Conservation (phyloP, 371 early-diverging fungal species). For the Blastocladiella emersonii region DNA sequence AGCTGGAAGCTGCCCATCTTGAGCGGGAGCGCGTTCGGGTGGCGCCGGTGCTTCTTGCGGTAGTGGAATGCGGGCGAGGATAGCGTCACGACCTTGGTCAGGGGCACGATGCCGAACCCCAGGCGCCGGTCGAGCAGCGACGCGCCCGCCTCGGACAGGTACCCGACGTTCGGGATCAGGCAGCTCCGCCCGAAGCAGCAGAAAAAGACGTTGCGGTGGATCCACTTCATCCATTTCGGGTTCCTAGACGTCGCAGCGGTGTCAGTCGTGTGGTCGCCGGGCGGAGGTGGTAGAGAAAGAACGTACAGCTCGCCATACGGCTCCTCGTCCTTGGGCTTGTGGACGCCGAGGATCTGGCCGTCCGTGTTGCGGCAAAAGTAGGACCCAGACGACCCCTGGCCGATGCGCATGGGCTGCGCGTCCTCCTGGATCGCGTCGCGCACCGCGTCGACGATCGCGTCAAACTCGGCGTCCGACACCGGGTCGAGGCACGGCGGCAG, state of each 20-base stretch:
- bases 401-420: conserved; percentile 49
- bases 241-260: too few species aligned
- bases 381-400: conserved; percentile 74
- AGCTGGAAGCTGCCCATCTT: conserved; percentile 80
- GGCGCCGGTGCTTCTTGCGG: conserved; percentile 13
- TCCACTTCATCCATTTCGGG: conserved; percentile 89
- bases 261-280: too few species aligned
- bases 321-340: conserved; percentile 90
- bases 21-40: conserved; percentile 32
- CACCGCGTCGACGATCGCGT: conserved; percentile 49
- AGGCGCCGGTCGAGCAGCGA: conserved; percentile 61
- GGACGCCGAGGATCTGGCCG: conserved; percentile 70
- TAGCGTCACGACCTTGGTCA: conserved; percentile 62
- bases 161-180: conserved; percentile 70
- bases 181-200: conserved; percentile 83
- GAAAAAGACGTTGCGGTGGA: conserved; percentile 72
- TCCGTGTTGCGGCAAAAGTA: conserved; percentile 65
- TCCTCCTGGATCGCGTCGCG: conserved; percentile 50
- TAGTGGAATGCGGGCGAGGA: conserved; percentile 68
- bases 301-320: conserved; percentile 77
- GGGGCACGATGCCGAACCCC: conserved; percentile 64
- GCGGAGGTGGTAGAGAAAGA: too few species aligned
- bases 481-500: background rate
- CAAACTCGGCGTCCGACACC: conserved; percentile 31
- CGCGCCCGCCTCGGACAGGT: conserved; percentile 75